Evolutionary conservation across 495 filamentous ascomycete species (phyloP), one percentile per base, ranked within the genome.

Genomic region (Glarea lozoyensis): DNA sequence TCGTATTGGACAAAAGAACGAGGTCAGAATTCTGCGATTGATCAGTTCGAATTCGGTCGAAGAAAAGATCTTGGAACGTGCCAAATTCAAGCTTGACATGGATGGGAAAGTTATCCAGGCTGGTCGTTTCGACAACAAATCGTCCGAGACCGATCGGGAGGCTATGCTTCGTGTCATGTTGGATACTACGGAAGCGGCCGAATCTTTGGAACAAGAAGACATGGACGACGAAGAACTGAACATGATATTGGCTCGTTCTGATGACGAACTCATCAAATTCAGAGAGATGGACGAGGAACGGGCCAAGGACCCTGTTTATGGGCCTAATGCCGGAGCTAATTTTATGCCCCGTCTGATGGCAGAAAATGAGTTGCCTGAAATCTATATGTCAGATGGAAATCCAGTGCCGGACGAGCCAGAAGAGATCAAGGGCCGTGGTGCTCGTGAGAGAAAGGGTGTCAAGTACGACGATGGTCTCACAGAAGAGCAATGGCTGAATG

Each of bases 1-100:
- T 78, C 92, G 92, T 81, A 98, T 98, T 50, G 92, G 92, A 38
- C 92, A 98, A 62, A 98, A 98, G 79, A 98, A 98, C 57, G 92
- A 98, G 65, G 92, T 98, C 24, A 85, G 92, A 21, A 98, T 98
- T 55, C 66, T 98, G 49, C 78, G 92, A 53, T 70, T 98, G 29
- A 98, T 98, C 61, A 95, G 82, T 49, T 90, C 88, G 3, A 93
- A 94, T 53, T 97, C 93, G 1, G 87, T 98, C 13, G 92, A 98
- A 64, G 92, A 98, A 63, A 95, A 97, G 69, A 98, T 98, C 58
- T 68, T 98, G 25, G 93, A 97, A 65, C 85, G 90, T 49, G 92
- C 92, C 1, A 83, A 95, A 57, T 98, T 81, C 70, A 98, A 98
- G 73, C 76, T 98, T 40, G 90, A 97, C 60, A 94, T 98, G 81